Evolutionary conservation across 176 grass and related monocot genomes (phyloP), one percentile per base, ranked within the genome.

Genomic region (Elymus sibiricus): DNA sequence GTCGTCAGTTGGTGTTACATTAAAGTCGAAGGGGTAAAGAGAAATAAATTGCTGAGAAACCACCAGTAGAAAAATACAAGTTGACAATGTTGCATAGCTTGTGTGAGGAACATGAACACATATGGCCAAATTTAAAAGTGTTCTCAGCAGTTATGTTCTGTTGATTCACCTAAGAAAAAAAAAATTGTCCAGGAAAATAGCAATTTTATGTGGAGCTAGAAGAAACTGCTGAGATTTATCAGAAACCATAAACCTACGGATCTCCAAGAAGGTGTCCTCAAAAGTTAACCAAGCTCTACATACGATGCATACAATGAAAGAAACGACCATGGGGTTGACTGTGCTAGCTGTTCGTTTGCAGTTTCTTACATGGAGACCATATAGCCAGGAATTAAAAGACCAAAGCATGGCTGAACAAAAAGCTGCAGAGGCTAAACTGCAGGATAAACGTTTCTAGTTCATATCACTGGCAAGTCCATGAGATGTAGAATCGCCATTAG

Each of bases 271-370:
- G 3, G 1, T 17, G 25, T 60, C 25, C 42, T 46, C 82, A 47
- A 9, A 5, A 2, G 13, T 83, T 82, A 56, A 77, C 7, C 25
- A 58, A 69, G 61, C 13, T 77, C 14, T 70, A 60, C 7, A 39
- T 39, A 70, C 70, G 84, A 11, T 70, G 83, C 88, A 90, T 90
- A 90, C 70, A 90, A 90, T 90, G 76, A 90, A 82, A 90, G 76
- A 90, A 82, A 90, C 38, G 65, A 73, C 55, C 66, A 39, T 39
- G 37, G 37, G 2, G 37, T 39, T 39, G 37, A 7, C 19, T 80
- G 14, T 42, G 26, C 46, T 77, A 22, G 37, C 7, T 39, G 37
- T 39, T 39, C 37, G 37, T 39, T 39, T 39, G 37, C 4, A 39
- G 5, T 39, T 39, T 39, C 37, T 39, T 39, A 39, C 37, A 39